A percentile compares a stretch with the other conserved stretches of the same genome.
These are phyloP conservation scores for Choricystis sp. DNA, from an alignment of 139 green algal genomes.

Conservation along the genomic window DNA sequence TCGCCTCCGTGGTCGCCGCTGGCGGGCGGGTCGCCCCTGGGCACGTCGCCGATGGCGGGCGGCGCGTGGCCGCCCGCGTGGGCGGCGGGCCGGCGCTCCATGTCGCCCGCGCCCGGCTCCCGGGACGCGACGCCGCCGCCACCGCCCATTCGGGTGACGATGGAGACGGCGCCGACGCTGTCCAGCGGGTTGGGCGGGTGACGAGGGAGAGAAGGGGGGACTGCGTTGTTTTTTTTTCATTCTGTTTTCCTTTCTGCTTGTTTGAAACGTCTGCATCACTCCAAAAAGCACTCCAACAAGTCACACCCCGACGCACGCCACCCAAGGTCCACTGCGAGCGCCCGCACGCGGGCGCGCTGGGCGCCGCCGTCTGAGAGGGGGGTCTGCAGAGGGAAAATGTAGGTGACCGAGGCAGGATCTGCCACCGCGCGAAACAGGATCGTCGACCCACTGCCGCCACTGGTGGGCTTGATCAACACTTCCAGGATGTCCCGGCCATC, in stretches of 20 bases:
- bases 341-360: neutral
- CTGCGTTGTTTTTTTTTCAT: neutral
- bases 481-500: neutral
- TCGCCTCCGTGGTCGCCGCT: too few relatives aligned
- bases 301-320: neutral
- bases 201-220: neutral
- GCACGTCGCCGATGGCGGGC: too few relatives aligned
- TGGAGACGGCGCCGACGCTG: too few relatives aligned
- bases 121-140: too few relatives aligned
- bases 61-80: too few relatives aligned
- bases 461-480: neutral
- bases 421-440: neutral
- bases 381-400: neutral
- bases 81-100: too few relatives aligned
- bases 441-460: neutral
- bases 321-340: neutral
- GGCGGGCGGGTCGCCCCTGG: too few relatives aligned
- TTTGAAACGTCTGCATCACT: too few relatives aligned
- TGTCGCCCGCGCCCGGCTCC: too few relatives aligned
- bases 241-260: neutral
- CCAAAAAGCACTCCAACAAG: neutral
- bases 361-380: neutral
- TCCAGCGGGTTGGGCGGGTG: too few relatives aligned
- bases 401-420: neutral
- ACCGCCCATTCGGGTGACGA: too few relatives aligned